Conservation (phyloP, 805 yeast species). For the Suhomyces kilbournensis region DNA sequence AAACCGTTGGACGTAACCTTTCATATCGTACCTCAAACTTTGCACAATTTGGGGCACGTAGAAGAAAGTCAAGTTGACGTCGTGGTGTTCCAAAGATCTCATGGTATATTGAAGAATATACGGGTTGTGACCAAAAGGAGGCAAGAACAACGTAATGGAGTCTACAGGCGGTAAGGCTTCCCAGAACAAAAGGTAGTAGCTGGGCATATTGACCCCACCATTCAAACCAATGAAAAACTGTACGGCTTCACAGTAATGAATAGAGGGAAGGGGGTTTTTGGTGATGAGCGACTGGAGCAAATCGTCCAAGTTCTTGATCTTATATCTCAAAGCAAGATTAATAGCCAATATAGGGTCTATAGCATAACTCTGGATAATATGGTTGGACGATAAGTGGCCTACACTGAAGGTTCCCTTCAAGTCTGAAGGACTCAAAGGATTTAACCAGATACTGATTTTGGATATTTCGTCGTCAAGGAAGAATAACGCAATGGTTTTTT, state of each 20-base stretch:
- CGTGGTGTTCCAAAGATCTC: constrained; percentile 85
- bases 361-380: constrained; percentile 56
- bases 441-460: constrained; percentile 73
- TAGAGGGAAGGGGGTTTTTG: constrained; percentile 57
- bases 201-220: constrained; percentile 36
- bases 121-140: constrained; percentile 65
- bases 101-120: constrained; percentile 80
- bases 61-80: constrained; percentile 84
- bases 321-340: constrained; percentile 61
- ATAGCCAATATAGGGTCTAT: constrained; percentile 73
- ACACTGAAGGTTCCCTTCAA: constrained; percentile 35
- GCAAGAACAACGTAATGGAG: constrained; percentile 78
- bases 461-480: constrained; percentile 77
- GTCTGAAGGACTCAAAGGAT: constrained; percentile 50
- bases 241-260: constrained; percentile 57
- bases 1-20: constrained; percentile 84
- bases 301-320: constrained; percentile 38
- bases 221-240: constrained; percentile 47
- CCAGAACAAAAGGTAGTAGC: constrained; percentile 60
- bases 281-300: constrained; percentile 45
- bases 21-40: constrained; percentile 72
- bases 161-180: constrained; percentile 75
- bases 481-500: constrained; percentile 53
- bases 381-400: constrained; percentile 33
- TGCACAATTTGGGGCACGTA: constrained; percentile 99